Conservation (phyloP, 768 basidiomycete genomes). For the Lentinula edodes region DNA sequence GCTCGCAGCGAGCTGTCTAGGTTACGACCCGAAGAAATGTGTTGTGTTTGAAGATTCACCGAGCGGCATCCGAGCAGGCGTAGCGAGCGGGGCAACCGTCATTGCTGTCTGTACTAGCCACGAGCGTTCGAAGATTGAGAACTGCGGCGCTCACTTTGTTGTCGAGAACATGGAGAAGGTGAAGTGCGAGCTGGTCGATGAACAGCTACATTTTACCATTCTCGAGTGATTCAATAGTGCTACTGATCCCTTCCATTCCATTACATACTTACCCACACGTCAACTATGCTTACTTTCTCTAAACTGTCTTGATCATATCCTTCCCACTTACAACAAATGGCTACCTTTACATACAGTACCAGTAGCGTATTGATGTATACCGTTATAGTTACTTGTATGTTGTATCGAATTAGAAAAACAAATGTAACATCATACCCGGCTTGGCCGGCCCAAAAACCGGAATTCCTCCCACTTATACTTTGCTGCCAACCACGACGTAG, state of each 20-base stretch:
- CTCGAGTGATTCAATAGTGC: neutral
- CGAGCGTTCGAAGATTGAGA: conserved; percentile 46
- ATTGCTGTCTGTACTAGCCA: conserved; percentile 76
- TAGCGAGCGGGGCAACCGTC: conserved; percentile 68
- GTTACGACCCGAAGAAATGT: conserved; percentile 51
- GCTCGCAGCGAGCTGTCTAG: conserved; percentile 54
- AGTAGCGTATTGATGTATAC: too few species aligned
- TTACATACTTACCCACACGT: neutral
- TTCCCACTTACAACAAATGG: neutral
- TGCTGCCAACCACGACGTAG: neutral
- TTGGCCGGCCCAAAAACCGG: too few species aligned
- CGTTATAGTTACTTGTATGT: too few species aligned
- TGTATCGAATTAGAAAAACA: too few species aligned
- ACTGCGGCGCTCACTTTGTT: conserved; percentile 51
- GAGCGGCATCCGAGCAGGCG: conserved; percentile 66
- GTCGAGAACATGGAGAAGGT: conserved; percentile 52
- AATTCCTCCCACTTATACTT: neutral
- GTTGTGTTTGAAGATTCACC: conserved; percentile 83
- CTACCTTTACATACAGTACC: too few species aligned
- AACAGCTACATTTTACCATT: conserved; percentile 36
- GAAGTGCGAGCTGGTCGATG: conserved; percentile 30
- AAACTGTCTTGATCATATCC: too few species aligned
- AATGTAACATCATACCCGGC: too few species aligned
- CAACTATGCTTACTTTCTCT: too few species aligned
- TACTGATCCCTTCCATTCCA: neutral